Percentiles rank a stretch among this genome's conserved stretches.
Conservation (phyloP, 2,329 filamentous ascomycete genomes). For the Microcyclospora pomicola region DNA sequence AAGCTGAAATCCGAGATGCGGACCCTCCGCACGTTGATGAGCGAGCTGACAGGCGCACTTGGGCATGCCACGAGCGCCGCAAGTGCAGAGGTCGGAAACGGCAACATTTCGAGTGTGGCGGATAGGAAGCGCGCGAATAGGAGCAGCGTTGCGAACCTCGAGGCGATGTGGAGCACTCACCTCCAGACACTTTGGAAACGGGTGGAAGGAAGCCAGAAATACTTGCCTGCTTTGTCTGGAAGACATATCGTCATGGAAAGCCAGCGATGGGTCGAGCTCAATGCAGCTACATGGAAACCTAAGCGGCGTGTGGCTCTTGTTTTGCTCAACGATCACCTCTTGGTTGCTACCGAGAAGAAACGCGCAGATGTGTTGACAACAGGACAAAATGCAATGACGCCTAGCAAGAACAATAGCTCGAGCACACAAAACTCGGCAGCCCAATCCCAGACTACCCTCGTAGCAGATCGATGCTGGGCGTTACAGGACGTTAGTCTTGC, state of each 20-base stretch:
- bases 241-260: constrained; percentile 90
- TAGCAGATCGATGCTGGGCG: constrained; percentile 90
- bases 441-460: constrained; percentile 49
- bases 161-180: constrained; percentile 54
- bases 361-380: no score
- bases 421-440: constrained; percentile 25
- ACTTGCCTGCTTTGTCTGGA: constrained; percentile 77
- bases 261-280: constrained; percentile 85
- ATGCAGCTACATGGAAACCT: constrained; percentile 94
- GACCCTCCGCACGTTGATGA: constrained; percentile 76
- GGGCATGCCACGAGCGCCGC: constrained; percentile 33
- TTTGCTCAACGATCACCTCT: constrained; percentile 82
- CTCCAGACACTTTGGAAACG: constrained; percentile 81
- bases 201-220: constrained; percentile 96
- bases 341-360: constrained; percentile 89
- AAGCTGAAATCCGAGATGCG: constrained; percentile 96
- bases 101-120: constrained; percentile 18
- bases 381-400: constrained; percentile 10
- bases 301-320: constrained; percentile 81
- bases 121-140: constrained; percentile 56
- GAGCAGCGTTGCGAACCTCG: constrained; percentile 69
- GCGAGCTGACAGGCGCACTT: constrained; percentile 55
- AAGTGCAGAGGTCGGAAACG: constrained; percentile 24
- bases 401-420: constrained; percentile 14
- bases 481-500: constrained; percentile 85